A percentile compares a stretch with the other conserved stretches of the same genome.
These are phyloP conservation scores for Ailanthus altissimus DNA, from an alignment of 345 rosid genomes.

Conservation along the genomic window DNA sequence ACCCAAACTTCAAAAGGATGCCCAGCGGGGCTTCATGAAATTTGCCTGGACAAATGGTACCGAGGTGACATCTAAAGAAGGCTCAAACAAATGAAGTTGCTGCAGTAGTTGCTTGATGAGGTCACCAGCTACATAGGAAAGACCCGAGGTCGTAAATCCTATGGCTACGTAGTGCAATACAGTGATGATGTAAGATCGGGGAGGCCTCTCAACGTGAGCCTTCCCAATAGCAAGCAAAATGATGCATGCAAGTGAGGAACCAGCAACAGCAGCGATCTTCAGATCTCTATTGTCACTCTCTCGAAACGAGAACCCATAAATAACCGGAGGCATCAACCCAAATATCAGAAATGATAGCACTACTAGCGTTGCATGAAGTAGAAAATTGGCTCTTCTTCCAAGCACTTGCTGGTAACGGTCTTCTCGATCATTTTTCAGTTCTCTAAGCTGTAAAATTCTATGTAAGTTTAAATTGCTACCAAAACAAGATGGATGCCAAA, in stretches of 20 bases:
- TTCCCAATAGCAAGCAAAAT: constrained; percentile 65
- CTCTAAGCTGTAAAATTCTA: constrained; percentile 59
- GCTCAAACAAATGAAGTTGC: constrained; percentile 51
- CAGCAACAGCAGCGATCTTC: constrained; percentile 62
- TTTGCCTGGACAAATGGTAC: constrained; percentile 28
- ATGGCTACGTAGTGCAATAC: constrained; percentile 37
- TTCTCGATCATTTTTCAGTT: constrained; percentile 52
- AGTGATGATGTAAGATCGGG: constrained; percentile 52
- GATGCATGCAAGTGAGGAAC: constrained; percentile 62
- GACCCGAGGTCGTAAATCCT: constrained; percentile 58
- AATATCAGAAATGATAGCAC: constrained; percentile 62
- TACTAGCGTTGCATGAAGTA: constrained; percentile 49
- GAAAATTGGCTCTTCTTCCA: constrained; percentile 55
- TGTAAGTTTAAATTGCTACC: background rate
- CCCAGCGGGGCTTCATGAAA: constrained; percentile 27
- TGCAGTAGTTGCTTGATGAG: constrained; percentile 52
- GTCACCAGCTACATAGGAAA: constrained; percentile 59
- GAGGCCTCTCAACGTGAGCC: constrained; percentile 49
- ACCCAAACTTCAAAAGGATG: constrained; percentile 27
- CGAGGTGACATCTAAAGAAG: constrained; percentile 23
- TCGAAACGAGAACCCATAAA: constrained; percentile 62
- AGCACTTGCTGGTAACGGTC: constrained; percentile 59
- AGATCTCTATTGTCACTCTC: constrained; percentile 46
- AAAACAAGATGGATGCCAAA: background rate
- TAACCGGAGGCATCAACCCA: constrained; percentile 60